Evolutionary conservation across 805 yeast genomes (phyloP).

Genomic region (Hyphopichia homilentoma): DNA sequence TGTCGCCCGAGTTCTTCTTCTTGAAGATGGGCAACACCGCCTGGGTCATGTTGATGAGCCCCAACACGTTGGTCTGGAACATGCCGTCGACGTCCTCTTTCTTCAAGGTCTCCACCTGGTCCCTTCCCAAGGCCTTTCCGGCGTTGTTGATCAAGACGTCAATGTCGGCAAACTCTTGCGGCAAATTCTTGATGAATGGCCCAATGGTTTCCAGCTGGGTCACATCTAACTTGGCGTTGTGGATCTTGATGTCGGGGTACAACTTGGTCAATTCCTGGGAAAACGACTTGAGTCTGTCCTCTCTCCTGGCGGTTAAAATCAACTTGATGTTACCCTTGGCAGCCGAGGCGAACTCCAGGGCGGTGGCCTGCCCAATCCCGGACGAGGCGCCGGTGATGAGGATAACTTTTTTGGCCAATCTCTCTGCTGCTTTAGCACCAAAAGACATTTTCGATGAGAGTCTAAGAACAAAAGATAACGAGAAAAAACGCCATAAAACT

Average conservation of each 20-base stretch:
- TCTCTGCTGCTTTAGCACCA: conserved; percentile 34
- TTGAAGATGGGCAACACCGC: conserved; percentile 35
- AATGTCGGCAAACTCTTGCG: conserved; percentile 31
- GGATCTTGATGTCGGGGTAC: conserved; percentile 25
- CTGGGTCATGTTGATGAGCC: conserved; percentile 34
- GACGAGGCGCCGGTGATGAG: conserved; percentile 40
- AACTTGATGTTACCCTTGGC: conserved; percentile 34
- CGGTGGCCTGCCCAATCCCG: conserved; percentile 43
- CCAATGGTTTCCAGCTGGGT: conserved; percentile 20
- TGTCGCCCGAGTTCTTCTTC: conserved; percentile 32
- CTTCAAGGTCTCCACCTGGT: conserved; percentile 25
- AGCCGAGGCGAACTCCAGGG: conserved; percentile 36
- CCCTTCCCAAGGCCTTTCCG: conserved; percentile 36
- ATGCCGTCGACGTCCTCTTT: conserved; percentile 31
- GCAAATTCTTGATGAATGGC: conserved; percentile 27
- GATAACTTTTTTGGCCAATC: conserved; percentile 34
- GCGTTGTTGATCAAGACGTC: conserved; percentile 38
- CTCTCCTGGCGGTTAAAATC: conserved; percentile 37
- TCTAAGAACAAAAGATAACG: too few species aligned
- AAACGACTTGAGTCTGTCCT: conserved; percentile 21
- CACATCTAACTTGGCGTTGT: conserved; percentile 30
- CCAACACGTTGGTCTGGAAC: conserved; percentile 36
- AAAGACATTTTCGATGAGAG: conserved; percentile 26
- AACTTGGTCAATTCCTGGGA: conserved; percentile 19
- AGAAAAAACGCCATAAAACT: background rate